These are phyloP conservation scores for Epichloe sp. DNA, from an alignment of 2,329 filamentous ascomycete species.

Conservation along the genomic window DNA sequence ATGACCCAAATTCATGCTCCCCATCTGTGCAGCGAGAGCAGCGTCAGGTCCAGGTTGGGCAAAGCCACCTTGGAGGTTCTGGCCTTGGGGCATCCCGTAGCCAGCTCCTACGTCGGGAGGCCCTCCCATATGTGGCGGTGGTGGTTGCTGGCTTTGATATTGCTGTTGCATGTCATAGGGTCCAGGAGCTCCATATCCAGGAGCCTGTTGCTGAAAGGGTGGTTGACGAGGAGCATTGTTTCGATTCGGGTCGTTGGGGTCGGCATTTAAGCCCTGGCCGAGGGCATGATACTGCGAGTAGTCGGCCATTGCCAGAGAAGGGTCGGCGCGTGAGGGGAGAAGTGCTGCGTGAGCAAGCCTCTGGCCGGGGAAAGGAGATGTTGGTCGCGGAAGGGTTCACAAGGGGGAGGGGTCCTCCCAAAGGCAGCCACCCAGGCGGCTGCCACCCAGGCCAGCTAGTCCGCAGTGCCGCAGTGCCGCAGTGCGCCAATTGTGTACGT, in stretches of 20 bases:
- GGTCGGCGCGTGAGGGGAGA: background rate
- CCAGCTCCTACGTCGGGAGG: constrained; percentile 10
- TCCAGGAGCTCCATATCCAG: constrained; percentile 13
- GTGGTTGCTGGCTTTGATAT: constrained; percentile 2
- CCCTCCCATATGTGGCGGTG: background rate
- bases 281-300: constrained; percentile 42
- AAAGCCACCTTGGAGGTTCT: constrained; percentile 14
- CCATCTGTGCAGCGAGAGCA: constrained; percentile 60
- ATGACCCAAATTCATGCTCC: constrained; percentile 53
- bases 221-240: constrained; percentile 37
- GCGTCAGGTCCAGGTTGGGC: constrained; percentile 28
- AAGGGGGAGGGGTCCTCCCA: constrained; percentile 2
- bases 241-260: constrained; percentile 41
- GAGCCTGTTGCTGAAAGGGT: constrained; percentile 35
- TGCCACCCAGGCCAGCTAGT: background rate
- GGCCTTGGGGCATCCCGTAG: constrained; percentile 21
- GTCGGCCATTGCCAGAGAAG: constrained; percentile 36
- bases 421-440: background rate
- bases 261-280: constrained; percentile 40
- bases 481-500: background rate
- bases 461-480: background rate
- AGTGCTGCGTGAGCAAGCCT: constrained; percentile 2
- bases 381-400: background rate
- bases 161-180: constrained; percentile 9
- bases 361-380: constrained; percentile 1